Conservation (phyloP, 1,284 basidiomycete genomes). For the Ceratobasidium sp. region DNA sequence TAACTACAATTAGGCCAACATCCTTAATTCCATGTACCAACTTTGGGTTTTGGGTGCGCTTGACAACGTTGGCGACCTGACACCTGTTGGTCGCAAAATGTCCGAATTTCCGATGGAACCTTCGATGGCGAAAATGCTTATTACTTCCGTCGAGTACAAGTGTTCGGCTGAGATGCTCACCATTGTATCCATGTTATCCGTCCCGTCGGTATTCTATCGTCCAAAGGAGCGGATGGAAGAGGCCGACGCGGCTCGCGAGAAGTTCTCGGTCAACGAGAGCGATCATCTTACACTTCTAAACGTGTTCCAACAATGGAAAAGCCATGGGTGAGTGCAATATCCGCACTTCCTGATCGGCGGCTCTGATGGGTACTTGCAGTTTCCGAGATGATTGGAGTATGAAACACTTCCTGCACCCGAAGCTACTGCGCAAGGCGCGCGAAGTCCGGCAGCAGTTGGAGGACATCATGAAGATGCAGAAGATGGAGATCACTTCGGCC, state of each 20-base stretch:
- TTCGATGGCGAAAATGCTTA: slow-evolving; percentile 98
- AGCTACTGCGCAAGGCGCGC: slow-evolving; percentile 91
- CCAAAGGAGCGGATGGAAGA: slow-evolving; percentile 96
- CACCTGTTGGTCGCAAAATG: slow-evolving; percentile 93
- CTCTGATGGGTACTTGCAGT: slow-evolving; percentile 55
- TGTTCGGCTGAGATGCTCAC: slow-evolving; percentile 97
- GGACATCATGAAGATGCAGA: slow-evolving; percentile 99
- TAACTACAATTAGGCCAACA: slow-evolving; percentile 74
- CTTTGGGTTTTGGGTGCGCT: slow-evolving; percentile 98
- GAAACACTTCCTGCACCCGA: slow-evolving; percentile 96
- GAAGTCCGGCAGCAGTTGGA: slow-evolving; percentile 97
- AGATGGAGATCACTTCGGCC: slow-evolving; percentile 88
- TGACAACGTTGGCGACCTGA: slow-evolving; percentile 97
- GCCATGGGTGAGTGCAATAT: slow-evolving; percentile 73
- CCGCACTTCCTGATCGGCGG: neutral
- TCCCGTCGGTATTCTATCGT: slow-evolving; percentile 95
- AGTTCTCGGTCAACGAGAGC: slow-evolving; percentile 98
- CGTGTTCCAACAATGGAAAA: slow-evolving; percentile 98
- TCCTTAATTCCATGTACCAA: slow-evolving; percentile 98
- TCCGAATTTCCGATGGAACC: slow-evolving; percentile 99
- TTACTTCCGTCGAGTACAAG: slow-evolving; percentile 91
- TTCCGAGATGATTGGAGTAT: slow-evolving; percentile 94
- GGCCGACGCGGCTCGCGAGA: slow-evolving; percentile 94
- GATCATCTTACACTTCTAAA: slow-evolving; percentile 96
- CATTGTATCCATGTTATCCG: slow-evolving; percentile 98